Conservation (phyloP, 805 yeast species). For the Suhomyces faveliae region DNA sequence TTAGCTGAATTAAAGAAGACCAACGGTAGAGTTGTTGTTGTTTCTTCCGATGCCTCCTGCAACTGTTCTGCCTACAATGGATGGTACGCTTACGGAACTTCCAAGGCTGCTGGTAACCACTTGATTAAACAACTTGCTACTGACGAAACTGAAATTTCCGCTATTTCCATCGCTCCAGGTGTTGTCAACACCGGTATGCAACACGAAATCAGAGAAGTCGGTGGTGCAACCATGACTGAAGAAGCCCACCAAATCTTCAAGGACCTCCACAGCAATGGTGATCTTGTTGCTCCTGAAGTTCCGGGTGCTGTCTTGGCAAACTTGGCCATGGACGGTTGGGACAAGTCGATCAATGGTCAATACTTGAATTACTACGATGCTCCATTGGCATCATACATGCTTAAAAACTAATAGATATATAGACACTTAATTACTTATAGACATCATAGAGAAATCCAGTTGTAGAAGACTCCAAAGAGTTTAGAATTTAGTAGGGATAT, state of each 20-base stretch:
- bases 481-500: no score
- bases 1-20: slow-evolving; percentile 57
- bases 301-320: slow-evolving; percentile 74
- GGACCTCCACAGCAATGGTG: slow-evolving; percentile 55
- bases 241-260: slow-evolving; percentile 60
- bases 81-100: slow-evolving; percentile 91
- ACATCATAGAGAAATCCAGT: background rate
- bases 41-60: slow-evolving; percentile 76
- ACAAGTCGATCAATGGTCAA: slow-evolving; percentile 58
- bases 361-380: slow-evolving; percentile 63
- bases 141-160: slow-evolving; percentile 60
- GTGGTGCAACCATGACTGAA: slow-evolving; percentile 58
- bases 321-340: slow-evolving; percentile 61
- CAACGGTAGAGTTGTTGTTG: slow-evolving; percentile 69
- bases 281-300: slow-evolving; percentile 63
- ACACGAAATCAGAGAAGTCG: slow-evolving; percentile 64
- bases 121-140: slow-evolving; percentile 62
- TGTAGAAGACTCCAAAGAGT: no score
- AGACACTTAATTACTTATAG: no score
- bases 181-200: slow-evolving; percentile 94
- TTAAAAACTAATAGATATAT: background rate
- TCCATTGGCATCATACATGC: slow-evolving; percentile 9
- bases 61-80: no score
- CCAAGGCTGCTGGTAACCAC: slow-evolving; percentile 89
- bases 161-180: slow-evolving; percentile 87